Base-by-base conservation (phyloP, 192 early-diverging fungal genomes). In the Paraglomus occultum region DNA sequence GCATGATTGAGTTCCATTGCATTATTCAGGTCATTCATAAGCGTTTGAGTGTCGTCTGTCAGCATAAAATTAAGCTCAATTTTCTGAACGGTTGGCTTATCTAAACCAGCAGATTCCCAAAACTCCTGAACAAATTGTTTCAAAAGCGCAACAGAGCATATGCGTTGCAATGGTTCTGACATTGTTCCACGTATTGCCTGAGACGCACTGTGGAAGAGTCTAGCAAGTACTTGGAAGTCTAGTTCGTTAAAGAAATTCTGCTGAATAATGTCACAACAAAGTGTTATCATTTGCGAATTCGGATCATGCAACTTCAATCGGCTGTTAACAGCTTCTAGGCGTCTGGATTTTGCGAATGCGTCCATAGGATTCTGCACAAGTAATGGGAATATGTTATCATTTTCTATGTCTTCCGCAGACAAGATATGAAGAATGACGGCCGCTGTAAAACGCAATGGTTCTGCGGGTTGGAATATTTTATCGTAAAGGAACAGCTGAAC, bases 261-360 rank as follows among this genome's bases (percentile, higher is more conserved):
- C 23, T 72, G 64, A 54, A 72, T 64, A 15, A 66, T 15, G 40
- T 72, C 71, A 44, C 63, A 72, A 18, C 61, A 64, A 15, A 72
- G 44, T 12, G 71, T 40, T 8, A 50, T 23, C 39, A 65, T 48
- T 17, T 38, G 4, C 18, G 71, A 67, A 44, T 72, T 31, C 12
- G 20, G 38, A 4, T 54, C 17, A 31, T 53, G 42, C 9, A 51
- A 42, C 9, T 38, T 42, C 2, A 72, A 72, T 10, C 40, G 18
- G 11, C 53, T 40, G 23, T 66, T 52, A 43, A 72, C 65, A 23
- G 44, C 15, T 42, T 72, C 18, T 44, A 72, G 14, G 5, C 71
- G 18, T 42, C 50, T 8, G 14, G 60, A 64, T 4, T 12, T 15
- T 42, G 17, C 14, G 12, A 61, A 64, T 31, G 52, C 44, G 8